Evolutionary conservation across 306 rosid genomes (phyloP), one percentile per base, ranked within the genome.

Genomic region (Quercus suber): DNA sequence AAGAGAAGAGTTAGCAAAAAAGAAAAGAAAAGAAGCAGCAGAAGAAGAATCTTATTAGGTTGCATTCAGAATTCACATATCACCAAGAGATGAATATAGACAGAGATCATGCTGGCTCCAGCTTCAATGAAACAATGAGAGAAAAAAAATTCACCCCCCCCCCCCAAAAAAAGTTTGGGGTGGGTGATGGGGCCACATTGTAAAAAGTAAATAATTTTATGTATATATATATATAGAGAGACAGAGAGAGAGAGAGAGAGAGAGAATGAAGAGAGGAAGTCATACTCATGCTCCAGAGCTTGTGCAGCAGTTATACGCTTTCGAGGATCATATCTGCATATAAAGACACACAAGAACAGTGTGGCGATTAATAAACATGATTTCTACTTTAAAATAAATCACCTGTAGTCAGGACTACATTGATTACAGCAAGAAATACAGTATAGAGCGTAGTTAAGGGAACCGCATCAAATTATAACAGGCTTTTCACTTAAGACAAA

Each of bases 211-310:
- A 69, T 78, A 15, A 77, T 80, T 21, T 23, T 5, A 5, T 5
- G 5, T 33, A 2, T 37, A 37, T 37, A 37, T 37, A 37, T 6
- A 37, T 6, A 37, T 1, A 37, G 0, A 37, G 21, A 21, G 21
- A 21, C 0, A 21, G 21, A 21, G 4, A n/a, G 33, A 60, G 12
- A 18, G 20, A 69, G 55, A 58, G 76, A 55, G 37, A 77, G 69
- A 71, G 69, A 75, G 20, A 25, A 23, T 45, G 27, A 74, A 69
- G n/a, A 63, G 80, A 72, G 69, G 30, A 14, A 77, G 71, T 70
- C 91, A 69, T 89, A 94, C 99, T 94, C 99, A 41, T 94, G 99
- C 75, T 94, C 99, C 86, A 94, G 78, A 55, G 99, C 99, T 83
- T 94, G 97, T 69, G 95, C 90, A 23, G 97, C 97, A 57, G 97